Conservation (phyloP, 139 green algal species). For the Deuterostichococcus epilithicus region DNA sequence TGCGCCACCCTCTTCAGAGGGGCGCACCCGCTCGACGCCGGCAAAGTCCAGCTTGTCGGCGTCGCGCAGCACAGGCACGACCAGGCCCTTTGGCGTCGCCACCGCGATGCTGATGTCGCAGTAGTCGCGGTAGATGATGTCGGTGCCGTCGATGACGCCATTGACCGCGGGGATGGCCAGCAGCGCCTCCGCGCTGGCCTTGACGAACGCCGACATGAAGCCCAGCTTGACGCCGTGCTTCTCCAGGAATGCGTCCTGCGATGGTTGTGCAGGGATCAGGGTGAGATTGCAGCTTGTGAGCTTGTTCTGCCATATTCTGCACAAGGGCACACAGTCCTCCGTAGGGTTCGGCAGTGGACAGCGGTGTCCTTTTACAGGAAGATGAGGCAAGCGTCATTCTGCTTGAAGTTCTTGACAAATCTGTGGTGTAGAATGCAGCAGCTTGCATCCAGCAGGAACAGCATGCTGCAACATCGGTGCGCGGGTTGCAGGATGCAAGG, state of each 20-base stretch:
- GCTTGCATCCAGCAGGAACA: too few relatives aligned
- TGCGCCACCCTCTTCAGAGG: too few relatives aligned
- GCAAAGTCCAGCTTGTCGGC: constrained; percentile 84
- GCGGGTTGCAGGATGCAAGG: not conserved
- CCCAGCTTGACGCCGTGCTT: constrained; percentile 97
- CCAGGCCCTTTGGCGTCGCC: constrained; percentile 92
- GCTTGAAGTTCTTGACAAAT: too few relatives aligned
- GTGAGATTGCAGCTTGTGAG: too few relatives aligned
- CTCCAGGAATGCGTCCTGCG: constrained; percentile 91
- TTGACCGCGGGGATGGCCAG: constrained; percentile 88
- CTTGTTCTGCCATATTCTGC: too few relatives aligned
- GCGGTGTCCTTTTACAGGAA: not conserved
- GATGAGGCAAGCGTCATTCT: too few relatives aligned
- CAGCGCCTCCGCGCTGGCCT: constrained; percentile 81
- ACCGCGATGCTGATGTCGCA: constrained; percentile 94
- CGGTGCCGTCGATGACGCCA: constrained; percentile 91
- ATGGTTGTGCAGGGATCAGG: not conserved
- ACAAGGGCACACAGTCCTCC: not conserved
- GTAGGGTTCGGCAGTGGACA: not conserved
- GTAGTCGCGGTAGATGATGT: constrained; percentile 90
- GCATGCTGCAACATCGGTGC: not conserved
- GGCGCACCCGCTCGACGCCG: constrained; percentile 83
- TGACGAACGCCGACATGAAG: constrained; percentile 99
- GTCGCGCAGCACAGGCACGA: constrained; percentile 89
- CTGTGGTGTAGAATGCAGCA: too few relatives aligned